Evolutionary conservation across 2,329 filamentous ascomycete genomes (phyloP).

Genomic region (Fusarium sublunatum): DNA sequence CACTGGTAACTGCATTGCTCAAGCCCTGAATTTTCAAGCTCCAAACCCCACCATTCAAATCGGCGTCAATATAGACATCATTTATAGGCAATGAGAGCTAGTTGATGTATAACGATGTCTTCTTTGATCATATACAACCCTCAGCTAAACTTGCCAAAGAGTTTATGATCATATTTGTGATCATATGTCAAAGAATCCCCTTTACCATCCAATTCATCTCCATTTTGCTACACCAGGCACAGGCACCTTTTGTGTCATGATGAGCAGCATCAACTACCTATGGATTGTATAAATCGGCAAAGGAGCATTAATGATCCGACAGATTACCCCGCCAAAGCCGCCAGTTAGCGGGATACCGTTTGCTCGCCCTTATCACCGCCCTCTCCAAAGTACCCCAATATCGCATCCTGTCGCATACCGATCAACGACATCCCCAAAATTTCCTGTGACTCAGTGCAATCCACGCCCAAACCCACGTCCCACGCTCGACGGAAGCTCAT

Average conservation of each 20-base stretch:
- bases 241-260: background rate
- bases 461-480: slow-evolving; percentile 35
- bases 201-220: background rate
- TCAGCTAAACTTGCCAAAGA: no score
- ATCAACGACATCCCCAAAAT: slow-evolving; percentile 49
- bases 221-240: background rate
- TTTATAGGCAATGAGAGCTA: no score
- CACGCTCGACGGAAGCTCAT: slow-evolving; percentile 38
- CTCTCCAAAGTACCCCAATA: slow-evolving; percentile 26
- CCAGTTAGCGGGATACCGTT: slow-evolving; percentile 36
- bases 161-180: no score
- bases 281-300: slow-evolving; percentile 5
- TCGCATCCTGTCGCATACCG: slow-evolving; percentile 14
- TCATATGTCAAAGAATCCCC: no score
- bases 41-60: slow-evolving; percentile 7
- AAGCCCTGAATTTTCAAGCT: slow-evolving; percentile 30
- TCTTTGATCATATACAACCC: no score
- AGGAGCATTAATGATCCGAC: slow-evolving; percentile 50
- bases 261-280: background rate
- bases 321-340: slow-evolving; percentile 43
- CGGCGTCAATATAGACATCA: background rate
- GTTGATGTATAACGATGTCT: no score
- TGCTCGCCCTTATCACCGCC: background rate
- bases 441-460: slow-evolving; percentile 55
- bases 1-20: slow-evolving; percentile 15